A percentile compares a stretch with the other conserved stretches of the same genome.
phyloP scores from a whole-genome alignment of 2,329 filamentous ascomycete species.

The Leptographium wingfieldii region DNA sequence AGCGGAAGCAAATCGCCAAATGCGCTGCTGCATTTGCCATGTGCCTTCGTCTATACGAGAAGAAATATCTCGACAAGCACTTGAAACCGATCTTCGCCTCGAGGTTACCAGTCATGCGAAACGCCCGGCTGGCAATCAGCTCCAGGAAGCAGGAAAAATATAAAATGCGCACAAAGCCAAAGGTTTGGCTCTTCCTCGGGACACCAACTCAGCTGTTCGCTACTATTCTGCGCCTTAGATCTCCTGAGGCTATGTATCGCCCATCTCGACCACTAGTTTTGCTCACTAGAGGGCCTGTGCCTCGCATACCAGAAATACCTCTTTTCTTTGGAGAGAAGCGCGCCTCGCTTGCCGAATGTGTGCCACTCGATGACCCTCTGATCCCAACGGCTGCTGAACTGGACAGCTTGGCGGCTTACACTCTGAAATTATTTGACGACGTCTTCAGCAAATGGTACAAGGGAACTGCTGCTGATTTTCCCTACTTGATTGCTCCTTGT shows the following conservation, averaged over 20 bases:
- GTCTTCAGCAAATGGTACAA: constrained; percentile 83
- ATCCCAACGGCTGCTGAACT: constrained; percentile 30
- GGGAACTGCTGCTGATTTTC: constrained; percentile 46
- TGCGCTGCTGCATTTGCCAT: constrained; percentile 80
- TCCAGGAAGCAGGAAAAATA: constrained; percentile 65
- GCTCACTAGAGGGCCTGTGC: constrained; percentile 54
- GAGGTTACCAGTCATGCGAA: constrained; percentile 67
- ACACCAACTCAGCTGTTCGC: constrained; percentile 43
- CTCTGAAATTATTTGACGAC: constrained; percentile 63
- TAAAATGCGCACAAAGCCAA: constrained; percentile 65
- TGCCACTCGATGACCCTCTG: constrained; percentile 30
- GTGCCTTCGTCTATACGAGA: constrained; percentile 56
- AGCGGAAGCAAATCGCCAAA: constrained; percentile 67
- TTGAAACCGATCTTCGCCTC: constrained; percentile 63
- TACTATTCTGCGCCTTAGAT: constrained; percentile 46
- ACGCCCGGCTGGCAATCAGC: constrained; percentile 71
- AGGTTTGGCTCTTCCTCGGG: constrained; percentile 49
- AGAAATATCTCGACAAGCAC: constrained; percentile 57
- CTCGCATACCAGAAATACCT: constrained; percentile 52
- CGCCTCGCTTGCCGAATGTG: constrained; percentile 43
- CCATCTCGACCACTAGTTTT: constrained; percentile 54
- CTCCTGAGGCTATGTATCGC: constrained; percentile 42
- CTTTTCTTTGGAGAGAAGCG: constrained; percentile 58
- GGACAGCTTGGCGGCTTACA: constrained; percentile 53
- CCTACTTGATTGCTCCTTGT: constrained; percentile 71